Evolutionary conservation across 768 basidiomycete species (phyloP).

Genomic region (Gelatoporia subvermispora): DNA sequence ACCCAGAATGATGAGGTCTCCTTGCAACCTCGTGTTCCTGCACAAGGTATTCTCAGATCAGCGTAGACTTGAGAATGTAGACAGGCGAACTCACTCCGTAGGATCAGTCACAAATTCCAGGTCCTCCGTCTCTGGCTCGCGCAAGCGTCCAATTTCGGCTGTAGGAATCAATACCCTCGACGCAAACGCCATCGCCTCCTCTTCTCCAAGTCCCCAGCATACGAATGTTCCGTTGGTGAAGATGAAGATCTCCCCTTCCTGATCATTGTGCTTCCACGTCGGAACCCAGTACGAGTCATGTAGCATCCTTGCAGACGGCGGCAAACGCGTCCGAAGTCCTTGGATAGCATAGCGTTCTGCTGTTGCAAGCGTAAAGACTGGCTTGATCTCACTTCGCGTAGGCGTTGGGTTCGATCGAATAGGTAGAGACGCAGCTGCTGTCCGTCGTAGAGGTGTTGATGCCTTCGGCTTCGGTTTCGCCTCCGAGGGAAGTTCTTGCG

Average conservation of each 20-base stretch:
- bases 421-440: slow-evolving; percentile 80
- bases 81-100: slow-evolving; percentile 57
- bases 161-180: slow-evolving; percentile 52
- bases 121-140: slow-evolving; percentile 79
- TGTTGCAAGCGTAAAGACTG: slow-evolving; percentile 82
- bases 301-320: slow-evolving; percentile 49
- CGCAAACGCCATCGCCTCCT: slow-evolving; percentile 66
- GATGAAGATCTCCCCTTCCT: slow-evolving; percentile 80
- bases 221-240: slow-evolving; percentile 88
- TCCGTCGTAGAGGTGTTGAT: slow-evolving; percentile 72
- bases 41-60: slow-evolving; percentile 5
- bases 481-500: not conserved
- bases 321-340: slow-evolving; percentile 52
- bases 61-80: not conserved
- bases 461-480: slow-evolving; percentile 66
- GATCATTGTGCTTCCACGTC: slow-evolving; percentile 45
- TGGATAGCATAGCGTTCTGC: slow-evolving; percentile 77
- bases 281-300: slow-evolving; percentile 83
- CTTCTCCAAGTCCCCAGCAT: slow-evolving; percentile 82
- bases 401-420: slow-evolving; percentile 85
- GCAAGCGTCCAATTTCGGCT: slow-evolving; percentile 61
- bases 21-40: slow-evolving; percentile 84
- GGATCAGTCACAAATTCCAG: slow-evolving; percentile 92
- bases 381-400: slow-evolving; percentile 73
- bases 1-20: slow-evolving; percentile 89